Conservation (phyloP, 257 asterid species). For the Petrea volubilis region DNA sequence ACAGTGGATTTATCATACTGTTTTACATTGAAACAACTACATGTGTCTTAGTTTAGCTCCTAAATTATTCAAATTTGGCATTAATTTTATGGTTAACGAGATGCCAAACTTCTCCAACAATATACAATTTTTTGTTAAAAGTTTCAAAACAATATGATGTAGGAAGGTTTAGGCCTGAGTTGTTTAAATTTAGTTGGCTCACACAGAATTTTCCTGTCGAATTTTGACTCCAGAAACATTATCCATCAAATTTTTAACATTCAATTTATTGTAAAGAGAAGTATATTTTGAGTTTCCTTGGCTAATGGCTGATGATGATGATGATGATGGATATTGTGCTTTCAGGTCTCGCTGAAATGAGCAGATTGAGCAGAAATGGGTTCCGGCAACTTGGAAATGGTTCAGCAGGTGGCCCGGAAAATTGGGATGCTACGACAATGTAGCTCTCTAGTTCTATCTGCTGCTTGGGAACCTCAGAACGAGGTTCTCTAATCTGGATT, state of each 20-base stretch:
- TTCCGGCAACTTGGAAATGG: constrained; percentile 38
- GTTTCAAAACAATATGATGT: too few relatives aligned
- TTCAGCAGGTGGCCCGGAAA: constrained; percentile 31
- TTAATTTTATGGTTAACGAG: too few relatives aligned
- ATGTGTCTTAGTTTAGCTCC: too few relatives aligned
- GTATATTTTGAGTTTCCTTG: background rate
- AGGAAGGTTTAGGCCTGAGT: background rate
- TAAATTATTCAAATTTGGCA: too few relatives aligned
- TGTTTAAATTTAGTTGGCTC: background rate
- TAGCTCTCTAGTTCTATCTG: constrained; percentile 3
- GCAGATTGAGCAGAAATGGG: constrained; percentile 48
- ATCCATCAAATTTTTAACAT: background rate
- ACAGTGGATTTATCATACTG: too few relatives aligned
- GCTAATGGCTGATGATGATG: too few relatives aligned
- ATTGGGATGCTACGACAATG: constrained; percentile 40
- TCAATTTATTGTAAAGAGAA: background rate
- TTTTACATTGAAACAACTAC: too few relatives aligned
- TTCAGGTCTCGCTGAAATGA: constrained; percentile 65
- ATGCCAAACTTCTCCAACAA: background rate
- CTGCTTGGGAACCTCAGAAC: background rate
- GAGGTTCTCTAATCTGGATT: background rate
- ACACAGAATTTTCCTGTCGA: too few relatives aligned
- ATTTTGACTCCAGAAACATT: too few relatives aligned
- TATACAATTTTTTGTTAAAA: background rate
- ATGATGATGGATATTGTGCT: constrained; percentile 24